Evolutionary conservation across 768 basidiomycete species (phyloP), one percentile per base, ranked within the genome.

Genomic region (Grammothele lineata): DNA sequence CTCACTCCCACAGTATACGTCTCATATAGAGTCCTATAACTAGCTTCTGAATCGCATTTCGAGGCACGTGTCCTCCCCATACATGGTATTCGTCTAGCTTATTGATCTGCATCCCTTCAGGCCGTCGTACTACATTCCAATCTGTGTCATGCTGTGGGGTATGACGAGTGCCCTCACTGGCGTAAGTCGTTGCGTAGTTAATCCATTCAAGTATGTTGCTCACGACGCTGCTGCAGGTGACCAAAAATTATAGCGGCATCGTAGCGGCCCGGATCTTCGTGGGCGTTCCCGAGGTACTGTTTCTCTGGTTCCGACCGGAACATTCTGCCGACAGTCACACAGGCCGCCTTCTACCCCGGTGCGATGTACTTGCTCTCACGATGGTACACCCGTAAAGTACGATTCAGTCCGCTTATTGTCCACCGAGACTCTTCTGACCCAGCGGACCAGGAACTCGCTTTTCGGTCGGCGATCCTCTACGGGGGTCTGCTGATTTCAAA

Each of bases 261-360:
- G 47, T 83, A 15, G 66, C 70, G 11, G 81, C 78, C 49, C 73
- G 83, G 14, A 56, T 85, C 12, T 81, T 80, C 57, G 75, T 84
- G 32, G 83, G 83, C 5, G 51, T 85, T 8, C 80, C 82, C 0
- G 84, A 84, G 57, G 76, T n/a, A n/a, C n/a, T n/a, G n/a, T n/a
- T n/a, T n/a, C n/a, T n/a, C n/a, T n/a, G n/a, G n/a, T n/a, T n/a
- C n/a, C n/a, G n/a, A n/a, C n/a, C n/a, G n/a, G n/a, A n/a, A n/a
- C n/a, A n/a, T n/a, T n/a, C n/a, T n/a, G n/a, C n/a, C 81, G 10
- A 80, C 80, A 2, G 84, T 85, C 83, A 82, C 4, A 63, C 70
- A 22, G 66, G 70, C 45, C 70, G 69, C 46, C 60, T 71, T 12
- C 57, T 64, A 3, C 67, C 66, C 1, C 47, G 66, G 10, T 71